Percentiles rank a stretch among this genome's conserved stretches.
phyloP scores from a whole-genome alignment of 352 stramenopile species.

The Thalassiosira mediterranea region DNA sequence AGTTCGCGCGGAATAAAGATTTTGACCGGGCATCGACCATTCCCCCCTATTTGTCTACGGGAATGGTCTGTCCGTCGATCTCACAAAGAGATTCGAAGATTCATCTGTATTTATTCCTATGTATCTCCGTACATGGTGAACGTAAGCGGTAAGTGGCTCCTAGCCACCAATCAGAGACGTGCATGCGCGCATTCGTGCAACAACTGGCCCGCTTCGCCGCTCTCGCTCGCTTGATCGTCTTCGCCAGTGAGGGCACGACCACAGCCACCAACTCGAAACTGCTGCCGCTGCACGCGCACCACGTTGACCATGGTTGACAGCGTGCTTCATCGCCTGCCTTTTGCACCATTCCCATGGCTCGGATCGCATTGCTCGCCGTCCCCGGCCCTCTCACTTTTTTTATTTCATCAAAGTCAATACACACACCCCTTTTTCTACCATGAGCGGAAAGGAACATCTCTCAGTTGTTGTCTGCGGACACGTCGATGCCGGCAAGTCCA shows the following conservation, averaged over 20 bases:
- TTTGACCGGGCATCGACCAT: no score
- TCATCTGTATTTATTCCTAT: background rate
- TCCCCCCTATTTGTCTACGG: no score
- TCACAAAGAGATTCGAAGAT: background rate
- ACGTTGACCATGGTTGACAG: background rate
- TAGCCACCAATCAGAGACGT: background rate
- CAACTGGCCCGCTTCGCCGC: background rate
- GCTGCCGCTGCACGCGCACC: background rate
- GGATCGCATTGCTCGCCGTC: no score
- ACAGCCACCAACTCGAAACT: background rate
- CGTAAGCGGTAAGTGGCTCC: background rate
- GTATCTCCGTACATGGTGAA: background rate
- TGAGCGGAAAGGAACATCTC: slow-evolving; percentile 68
- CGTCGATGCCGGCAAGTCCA: slow-evolving; percentile 78
- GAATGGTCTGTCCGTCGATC: background rate
- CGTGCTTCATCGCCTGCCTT: background rate
- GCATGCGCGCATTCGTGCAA: background rate
- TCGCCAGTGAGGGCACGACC: background rate
- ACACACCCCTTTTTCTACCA: slow-evolving; percentile 26
- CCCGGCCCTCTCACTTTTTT: slow-evolving; percentile 1
- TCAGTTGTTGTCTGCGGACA: slow-evolving; percentile 80
- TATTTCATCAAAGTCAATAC: slow-evolving; percentile 7
- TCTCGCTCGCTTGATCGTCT: background rate
- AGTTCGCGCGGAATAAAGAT: no score
- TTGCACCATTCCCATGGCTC: background rate